These are phyloP conservation scores for Termitomyces sp. DNA, from an alignment of 768 basidiomycete genomes.

Conservation along the genomic window DNA sequence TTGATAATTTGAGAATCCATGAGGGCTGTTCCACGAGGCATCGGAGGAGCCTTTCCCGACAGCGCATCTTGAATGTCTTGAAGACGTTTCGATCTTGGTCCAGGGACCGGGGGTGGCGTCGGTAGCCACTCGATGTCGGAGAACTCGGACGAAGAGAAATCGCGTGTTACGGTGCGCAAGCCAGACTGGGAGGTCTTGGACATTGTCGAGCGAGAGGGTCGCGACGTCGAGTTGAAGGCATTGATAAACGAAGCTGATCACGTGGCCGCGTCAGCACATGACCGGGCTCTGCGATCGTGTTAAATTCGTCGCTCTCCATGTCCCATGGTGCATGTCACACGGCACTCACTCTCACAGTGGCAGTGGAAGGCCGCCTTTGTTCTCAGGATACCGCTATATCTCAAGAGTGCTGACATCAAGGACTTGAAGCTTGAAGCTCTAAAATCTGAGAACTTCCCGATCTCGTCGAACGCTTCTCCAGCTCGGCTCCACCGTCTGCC, in stretches of 20 bases:
- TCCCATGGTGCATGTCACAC: too few species aligned
- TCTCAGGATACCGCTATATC: too few species aligned
- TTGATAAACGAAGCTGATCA: slow-evolving; percentile 1
- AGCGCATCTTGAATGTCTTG: slow-evolving; percentile 58
- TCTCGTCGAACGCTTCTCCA: too few species aligned
- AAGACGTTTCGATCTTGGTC: slow-evolving; percentile 34
- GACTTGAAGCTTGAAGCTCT: too few species aligned
- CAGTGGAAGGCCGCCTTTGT: too few species aligned
- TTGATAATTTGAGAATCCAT: slow-evolving; percentile 25
- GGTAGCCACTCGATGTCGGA: slow-evolving; percentile 38
- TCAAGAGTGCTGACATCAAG: too few species aligned
- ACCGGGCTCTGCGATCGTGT: too few species aligned
- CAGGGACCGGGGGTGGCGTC: slow-evolving; percentile 23
- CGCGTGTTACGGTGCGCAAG: slow-evolving; percentile 52
- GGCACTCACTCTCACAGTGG: too few species aligned
- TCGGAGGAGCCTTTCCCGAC: slow-evolving; percentile 17
- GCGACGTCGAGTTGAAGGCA: not conserved
- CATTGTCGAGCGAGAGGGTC: slow-evolving; percentile 10
- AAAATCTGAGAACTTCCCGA: too few species aligned
- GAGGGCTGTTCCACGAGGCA: slow-evolving; percentile 19
- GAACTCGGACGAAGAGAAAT: slow-evolving; percentile 45
- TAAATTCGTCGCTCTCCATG: too few species aligned
- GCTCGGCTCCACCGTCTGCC: too few species aligned
- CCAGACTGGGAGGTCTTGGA: slow-evolving; percentile 48
- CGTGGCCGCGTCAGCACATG: slow-evolving; percentile 1